These are phyloP conservation scores for Euphorbia peplus DNA, from an alignment of 345 rosid genomes.

Conservation along the genomic window DNA sequence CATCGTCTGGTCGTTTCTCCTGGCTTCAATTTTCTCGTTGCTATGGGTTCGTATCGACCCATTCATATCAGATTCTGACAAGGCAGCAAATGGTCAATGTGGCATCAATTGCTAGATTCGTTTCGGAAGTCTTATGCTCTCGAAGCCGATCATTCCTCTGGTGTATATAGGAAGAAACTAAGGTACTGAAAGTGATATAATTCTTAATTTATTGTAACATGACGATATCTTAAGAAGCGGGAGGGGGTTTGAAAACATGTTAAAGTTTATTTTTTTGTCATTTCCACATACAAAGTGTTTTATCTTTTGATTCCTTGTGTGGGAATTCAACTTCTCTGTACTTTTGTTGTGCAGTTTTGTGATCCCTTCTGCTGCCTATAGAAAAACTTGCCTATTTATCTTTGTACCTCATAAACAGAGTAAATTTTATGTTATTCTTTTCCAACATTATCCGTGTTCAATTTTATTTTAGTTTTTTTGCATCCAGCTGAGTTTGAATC, in stretches of 20 bases:
- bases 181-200: constrained; percentile 9
- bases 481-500: no score
- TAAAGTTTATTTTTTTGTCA: background rate
- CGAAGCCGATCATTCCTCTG: background rate
- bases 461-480: no score
- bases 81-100: constrained; percentile 60
- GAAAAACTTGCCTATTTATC: constrained; percentile 1
- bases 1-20: constrained; percentile 96
- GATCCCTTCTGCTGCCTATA: constrained; percentile 8
- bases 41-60: constrained; percentile 98
- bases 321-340: background rate
- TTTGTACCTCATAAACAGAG: constrained; percentile 4
- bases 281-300: constrained; percentile 3
- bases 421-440: constrained; percentile 2
- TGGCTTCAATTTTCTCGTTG: constrained; percentile 97
- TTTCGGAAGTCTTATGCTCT: background rate
- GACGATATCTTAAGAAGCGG: background rate
- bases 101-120: constrained; percentile 37
- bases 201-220: background rate
- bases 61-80: constrained; percentile 50
- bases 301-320: background rate
- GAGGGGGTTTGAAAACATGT: background rate
- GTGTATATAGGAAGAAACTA: constrained; percentile 23
- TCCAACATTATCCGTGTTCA: no score
- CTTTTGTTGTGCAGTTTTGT: constrained; percentile 14